These are phyloP conservation scores for Trichoderma sp. DNA, from an alignment of 2,329 filamentous ascomycete genomes.

Conservation along the genomic window DNA sequence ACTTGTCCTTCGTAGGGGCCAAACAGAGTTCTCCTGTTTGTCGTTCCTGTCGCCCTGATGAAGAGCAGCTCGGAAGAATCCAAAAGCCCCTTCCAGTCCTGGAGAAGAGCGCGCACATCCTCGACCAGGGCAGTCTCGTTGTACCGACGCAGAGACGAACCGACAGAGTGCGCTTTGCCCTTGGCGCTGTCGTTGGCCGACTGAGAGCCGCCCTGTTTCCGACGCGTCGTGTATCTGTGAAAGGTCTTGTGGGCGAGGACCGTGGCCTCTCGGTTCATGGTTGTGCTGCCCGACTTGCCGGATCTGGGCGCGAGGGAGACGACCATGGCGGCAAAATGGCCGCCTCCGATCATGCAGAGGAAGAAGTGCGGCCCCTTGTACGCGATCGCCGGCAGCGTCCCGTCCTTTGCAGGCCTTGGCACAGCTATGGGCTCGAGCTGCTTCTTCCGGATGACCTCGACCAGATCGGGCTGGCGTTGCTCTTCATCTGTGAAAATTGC, in stretches of 20 bases:
- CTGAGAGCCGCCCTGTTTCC: conserved; percentile 95
- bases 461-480: conserved; percentile 61
- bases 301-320: conserved; percentile 83
- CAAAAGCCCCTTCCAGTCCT: conserved; percentile 83
- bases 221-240: conserved; percentile 91
- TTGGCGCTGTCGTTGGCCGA: conserved; percentile 94
- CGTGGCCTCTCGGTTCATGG: conserved; percentile 80
- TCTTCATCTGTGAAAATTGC: conserved; percentile 76
- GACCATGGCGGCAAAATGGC: conserved; percentile 96
- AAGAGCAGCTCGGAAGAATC: conserved; percentile 85
- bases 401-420: conserved; percentile 60
- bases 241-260: conserved; percentile 97
- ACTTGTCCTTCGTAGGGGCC: conserved; percentile 90
- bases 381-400: conserved; percentile 55
- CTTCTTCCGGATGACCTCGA: conserved; percentile 72
- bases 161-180: conserved; percentile 89
- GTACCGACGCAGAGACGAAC: conserved; percentile 84
- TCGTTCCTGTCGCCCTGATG: conserved; percentile 82
- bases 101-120: conserved; percentile 81
- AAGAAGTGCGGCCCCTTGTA: conserved; percentile 84
- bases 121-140: conserved; percentile 88
- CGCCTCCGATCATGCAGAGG: conserved; percentile 97
- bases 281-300: conserved; percentile 62
- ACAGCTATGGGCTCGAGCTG: conserved; percentile 68
- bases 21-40: conserved; percentile 84